A percentile compares a stretch with the other conserved stretches of the same genome.
Conservation (phyloP, 345 rosid species). For the Salix caprea region DNA sequence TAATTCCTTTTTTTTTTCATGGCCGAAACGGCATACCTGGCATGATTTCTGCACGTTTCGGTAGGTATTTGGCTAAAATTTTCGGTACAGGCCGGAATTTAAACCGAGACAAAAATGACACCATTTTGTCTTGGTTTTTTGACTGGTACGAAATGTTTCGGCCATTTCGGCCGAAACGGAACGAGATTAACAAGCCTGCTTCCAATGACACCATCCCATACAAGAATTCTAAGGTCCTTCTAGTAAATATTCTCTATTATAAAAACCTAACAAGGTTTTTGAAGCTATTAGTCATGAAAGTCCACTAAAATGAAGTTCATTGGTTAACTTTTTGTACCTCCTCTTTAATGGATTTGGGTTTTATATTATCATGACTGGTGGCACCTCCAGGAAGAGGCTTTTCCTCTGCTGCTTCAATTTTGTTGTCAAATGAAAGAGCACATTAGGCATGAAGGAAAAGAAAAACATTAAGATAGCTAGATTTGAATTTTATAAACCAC, state of each 20-base stretch:
- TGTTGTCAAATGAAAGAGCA: conserved; percentile 18
- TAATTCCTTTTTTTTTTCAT: no score
- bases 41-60: no score
- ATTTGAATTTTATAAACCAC: no score
- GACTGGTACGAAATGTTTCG: no score
- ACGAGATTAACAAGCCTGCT: no score
- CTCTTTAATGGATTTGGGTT: conserved; percentile 9
- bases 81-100: no score
- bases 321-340: conserved; percentile 10
- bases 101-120: no score
- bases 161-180: no score
- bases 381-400: conserved; percentile 20
- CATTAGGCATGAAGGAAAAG: neutral
- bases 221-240: conserved; percentile 43
- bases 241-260: conserved; percentile 37
- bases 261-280: conserved; percentile 28
- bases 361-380: neutral
- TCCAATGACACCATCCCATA: neutral
- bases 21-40: no score
- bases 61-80: no score
- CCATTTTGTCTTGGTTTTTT: no score
- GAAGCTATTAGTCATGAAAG: conserved; percentile 4
- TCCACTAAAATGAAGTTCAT: neutral
- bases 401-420: conserved; percentile 20
- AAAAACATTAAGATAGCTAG: no score